These are phyloP conservation scores for Drechmeria coniospora DNA, from an alignment of 2,329 filamentous ascomycete species.

Conservation along the genomic window DNA sequence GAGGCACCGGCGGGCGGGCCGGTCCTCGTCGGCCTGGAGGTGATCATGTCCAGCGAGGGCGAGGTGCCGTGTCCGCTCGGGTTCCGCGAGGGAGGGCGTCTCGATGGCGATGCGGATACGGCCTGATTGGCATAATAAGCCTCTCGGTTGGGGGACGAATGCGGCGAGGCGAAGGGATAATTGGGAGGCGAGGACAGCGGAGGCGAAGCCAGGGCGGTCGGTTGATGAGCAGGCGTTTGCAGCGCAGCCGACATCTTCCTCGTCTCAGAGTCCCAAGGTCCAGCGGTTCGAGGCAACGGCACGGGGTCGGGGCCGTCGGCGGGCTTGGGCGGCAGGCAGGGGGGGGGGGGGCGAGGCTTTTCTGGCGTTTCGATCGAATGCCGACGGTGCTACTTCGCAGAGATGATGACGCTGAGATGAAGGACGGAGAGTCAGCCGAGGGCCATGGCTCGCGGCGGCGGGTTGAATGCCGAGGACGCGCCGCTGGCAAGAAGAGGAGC, in stretches of 20 bases:
- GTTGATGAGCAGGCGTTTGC: slow-evolving; percentile 43
- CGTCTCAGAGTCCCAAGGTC: too few relatives aligned
- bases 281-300: too few relatives aligned
- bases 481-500: too few relatives aligned
- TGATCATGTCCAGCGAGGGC: slow-evolving; percentile 19
- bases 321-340: too few relatives aligned
- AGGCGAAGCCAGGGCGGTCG: slow-evolving; percentile 31
- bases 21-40: slow-evolving; percentile 30
- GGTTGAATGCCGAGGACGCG: too few relatives aligned
- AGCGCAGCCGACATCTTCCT: slow-evolving; percentile 38
- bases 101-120: slow-evolving; percentile 30
- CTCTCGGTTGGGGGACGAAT: slow-evolving; percentile 37
- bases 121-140: slow-evolving; percentile 39
- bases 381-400: too few relatives aligned
- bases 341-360: too few relatives aligned
- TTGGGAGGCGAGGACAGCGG: slow-evolving; percentile 32
- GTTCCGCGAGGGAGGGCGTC: slow-evolving; percentile 35
- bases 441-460: too few relatives aligned
- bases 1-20: slow-evolving; percentile 25
- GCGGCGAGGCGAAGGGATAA: slow-evolving; percentile 35
- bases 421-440: too few relatives aligned
- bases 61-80: slow-evolving; percentile 32
- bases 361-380: background rate
- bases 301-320: too few relatives aligned
- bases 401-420: too few relatives aligned